Evolutionary conservation across 495 filamentous ascomycete genomes (phyloP).

Genomic region (Aspergillus nidulans): DNA sequence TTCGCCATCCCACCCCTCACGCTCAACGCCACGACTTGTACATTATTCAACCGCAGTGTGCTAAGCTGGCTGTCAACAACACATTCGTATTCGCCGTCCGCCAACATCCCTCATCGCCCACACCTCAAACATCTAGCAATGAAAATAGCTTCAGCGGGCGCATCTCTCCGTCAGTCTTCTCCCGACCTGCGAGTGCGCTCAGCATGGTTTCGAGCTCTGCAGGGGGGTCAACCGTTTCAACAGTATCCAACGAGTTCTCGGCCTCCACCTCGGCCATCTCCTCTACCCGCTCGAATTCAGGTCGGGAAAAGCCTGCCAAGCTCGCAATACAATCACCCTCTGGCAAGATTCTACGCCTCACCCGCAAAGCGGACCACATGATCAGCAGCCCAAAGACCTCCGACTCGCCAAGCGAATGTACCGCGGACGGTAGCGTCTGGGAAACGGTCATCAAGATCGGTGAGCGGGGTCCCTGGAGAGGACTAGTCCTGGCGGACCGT

Average conservation of each 20-base stretch:
- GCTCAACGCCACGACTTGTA: slow-evolving; percentile 96
- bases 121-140: slow-evolving; percentile 45
- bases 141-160: slow-evolving; percentile 39
- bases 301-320: slow-evolving; percentile 82
- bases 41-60: slow-evolving; percentile 90
- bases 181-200: slow-evolving; percentile 73
- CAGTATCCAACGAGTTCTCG: slow-evolving; percentile 41
- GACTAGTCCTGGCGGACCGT: slow-evolving; percentile 88
- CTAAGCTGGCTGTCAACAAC: slow-evolving; percentile 81
- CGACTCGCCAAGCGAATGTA: slow-evolving; percentile 46
- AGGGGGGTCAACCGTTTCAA: slow-evolving; percentile 35
- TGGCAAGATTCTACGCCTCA: slow-evolving; percentile 91
- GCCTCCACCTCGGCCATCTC: slow-evolving; percentile 49
- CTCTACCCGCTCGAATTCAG: slow-evolving; percentile 47
- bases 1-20: slow-evolving; percentile 92
- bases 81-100: slow-evolving; percentile 96
- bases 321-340: slow-evolving; percentile 89
- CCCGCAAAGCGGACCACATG: slow-evolving; percentile 77
- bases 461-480: slow-evolving; percentile 86
- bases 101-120: slow-evolving; percentile 74
- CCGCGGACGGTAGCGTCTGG: slow-evolving; percentile 78
- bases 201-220: slow-evolving; percentile 62
- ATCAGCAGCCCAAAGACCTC: slow-evolving; percentile 42
- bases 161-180: slow-evolving; percentile 64
- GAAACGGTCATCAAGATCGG: slow-evolving; percentile 98